phyloP scores from a whole-genome alignment of 306 rosid genomes.

The Arachis hypogaea region DNA sequence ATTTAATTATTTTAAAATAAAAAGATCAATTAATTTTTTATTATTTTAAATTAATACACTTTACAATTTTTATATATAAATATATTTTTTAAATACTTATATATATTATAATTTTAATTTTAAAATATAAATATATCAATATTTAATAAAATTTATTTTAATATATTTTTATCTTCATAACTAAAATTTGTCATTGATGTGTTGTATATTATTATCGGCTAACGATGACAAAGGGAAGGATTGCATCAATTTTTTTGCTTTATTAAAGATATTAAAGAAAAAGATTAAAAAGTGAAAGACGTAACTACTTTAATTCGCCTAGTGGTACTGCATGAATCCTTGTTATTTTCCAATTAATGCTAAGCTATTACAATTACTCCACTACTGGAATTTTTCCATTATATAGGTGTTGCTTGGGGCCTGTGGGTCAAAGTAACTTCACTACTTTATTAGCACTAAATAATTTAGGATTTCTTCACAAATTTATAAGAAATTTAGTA shows the following conservation, averaged over 20 bases:
- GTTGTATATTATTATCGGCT: not conserved
- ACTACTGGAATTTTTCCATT: constrained; percentile 20
- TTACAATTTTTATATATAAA: too few species aligned
- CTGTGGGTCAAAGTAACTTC: constrained; percentile 21
- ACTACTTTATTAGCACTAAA: not conserved
- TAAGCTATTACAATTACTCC: constrained; percentile 24
- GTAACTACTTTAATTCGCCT: constrained; percentile 30
- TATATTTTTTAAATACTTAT: too few species aligned
- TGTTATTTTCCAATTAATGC: constrained; percentile 37
- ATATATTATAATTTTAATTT: too few species aligned
- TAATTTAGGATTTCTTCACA: too few species aligned
- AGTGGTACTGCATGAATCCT: constrained; percentile 35
- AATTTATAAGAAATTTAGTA: too few species aligned
- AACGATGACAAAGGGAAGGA: constrained; percentile 2
- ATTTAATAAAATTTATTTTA: too few species aligned
- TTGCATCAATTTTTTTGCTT: constrained; percentile 37
- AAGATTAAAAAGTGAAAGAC: constrained; percentile 31
- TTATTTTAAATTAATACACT: too few species aligned
- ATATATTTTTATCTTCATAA: too few species aligned
- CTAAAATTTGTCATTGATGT: too few species aligned
- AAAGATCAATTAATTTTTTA: too few species aligned
- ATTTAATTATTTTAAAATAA: too few species aligned
- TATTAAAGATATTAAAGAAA: constrained; percentile 22
- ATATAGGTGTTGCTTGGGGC: not conserved
- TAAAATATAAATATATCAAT: too few species aligned